phyloP scores from a whole-genome alignment of 1,284 basidiomycete genomes.

The Coriolopsis trogii region DNA sequence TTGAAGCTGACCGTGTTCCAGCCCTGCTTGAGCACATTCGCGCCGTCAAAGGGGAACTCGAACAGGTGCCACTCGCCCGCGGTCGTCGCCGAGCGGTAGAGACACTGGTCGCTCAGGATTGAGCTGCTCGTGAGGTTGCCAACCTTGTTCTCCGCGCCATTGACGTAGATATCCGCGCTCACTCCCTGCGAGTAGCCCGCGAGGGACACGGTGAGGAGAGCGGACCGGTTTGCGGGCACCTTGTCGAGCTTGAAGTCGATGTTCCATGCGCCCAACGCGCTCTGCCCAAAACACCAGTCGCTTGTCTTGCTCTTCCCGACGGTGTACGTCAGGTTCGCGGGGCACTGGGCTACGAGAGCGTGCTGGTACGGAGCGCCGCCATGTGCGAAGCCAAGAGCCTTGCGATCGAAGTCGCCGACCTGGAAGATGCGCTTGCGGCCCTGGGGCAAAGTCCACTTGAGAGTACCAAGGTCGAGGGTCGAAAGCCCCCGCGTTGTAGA shows the following conservation, averaged over 20 bases:
- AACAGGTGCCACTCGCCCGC: neutral
- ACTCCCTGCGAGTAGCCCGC: neutral
- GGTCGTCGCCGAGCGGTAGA: neutral
- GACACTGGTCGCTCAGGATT: neutral
- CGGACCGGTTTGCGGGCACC: neutral
- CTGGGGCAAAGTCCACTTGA: neutral
- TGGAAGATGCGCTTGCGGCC: neutral
- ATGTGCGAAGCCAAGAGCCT: neutral
- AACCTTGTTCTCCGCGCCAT: neutral
- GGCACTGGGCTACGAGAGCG: neutral
- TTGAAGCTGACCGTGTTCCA: neutral
- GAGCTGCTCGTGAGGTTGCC: neutral
- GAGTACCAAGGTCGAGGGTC: neutral
- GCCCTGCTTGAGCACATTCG: neutral
- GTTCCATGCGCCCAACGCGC: neutral
- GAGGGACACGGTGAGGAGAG: neutral
- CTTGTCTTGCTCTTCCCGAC: neutral
- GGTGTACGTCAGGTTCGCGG: neutral
- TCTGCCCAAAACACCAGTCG: neutral
- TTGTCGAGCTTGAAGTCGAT: neutral
- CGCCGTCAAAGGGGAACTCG: neutral
- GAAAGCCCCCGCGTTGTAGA: neutral
- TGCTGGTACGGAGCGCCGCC: neutral
- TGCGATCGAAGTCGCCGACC: neutral
- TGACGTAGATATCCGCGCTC: neutral